These are phyloP conservation scores for Beauveria sp. DNA, from an alignment of 2,329 filamentous ascomycete species.

Conservation along the genomic window DNA sequence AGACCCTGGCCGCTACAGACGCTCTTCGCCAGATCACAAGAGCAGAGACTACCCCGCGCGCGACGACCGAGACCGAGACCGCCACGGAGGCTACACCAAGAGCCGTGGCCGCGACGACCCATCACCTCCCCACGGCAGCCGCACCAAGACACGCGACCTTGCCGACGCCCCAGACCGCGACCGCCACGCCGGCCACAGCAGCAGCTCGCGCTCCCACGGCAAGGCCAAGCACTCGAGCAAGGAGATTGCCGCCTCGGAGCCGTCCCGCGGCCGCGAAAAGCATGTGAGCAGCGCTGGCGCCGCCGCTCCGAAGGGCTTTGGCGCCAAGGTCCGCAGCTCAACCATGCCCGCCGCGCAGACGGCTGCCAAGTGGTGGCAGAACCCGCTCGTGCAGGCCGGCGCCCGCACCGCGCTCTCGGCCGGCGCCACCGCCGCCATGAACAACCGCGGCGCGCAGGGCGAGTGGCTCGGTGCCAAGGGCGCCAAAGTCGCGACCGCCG, in stretches of 20 bases:
- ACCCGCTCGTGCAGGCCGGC: conserved; percentile 31
- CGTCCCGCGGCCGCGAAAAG: conserved; percentile 13
- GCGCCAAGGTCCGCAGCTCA: conserved; percentile 19
- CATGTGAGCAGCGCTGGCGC: conserved; percentile 13
- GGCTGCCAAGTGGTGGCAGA: conserved; percentile 28
- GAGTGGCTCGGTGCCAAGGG: conserved; percentile 42
- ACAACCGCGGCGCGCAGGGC: conserved; percentile 35
- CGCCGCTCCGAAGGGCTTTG: neutral
- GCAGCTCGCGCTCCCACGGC: neutral
- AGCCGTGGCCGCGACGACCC: neutral
- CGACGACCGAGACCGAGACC: conserved; percentile 1
- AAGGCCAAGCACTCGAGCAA: conserved; percentile 7
- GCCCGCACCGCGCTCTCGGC: conserved; percentile 39
- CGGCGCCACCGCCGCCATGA: conserved; percentile 40
- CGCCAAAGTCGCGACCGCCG: conserved; percentile 40
- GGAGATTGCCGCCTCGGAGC: neutral
- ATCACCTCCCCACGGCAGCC: neutral
- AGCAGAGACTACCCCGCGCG: neutral
- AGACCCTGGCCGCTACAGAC: neutral
- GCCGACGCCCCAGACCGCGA: neutral
- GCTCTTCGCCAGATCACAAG: neutral
- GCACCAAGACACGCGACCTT: neutral
- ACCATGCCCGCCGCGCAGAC: conserved; percentile 26
- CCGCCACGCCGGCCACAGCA: neutral
- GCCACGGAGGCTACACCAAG: neutral